Evolutionary conservation across 345 rosid species (phyloP), one percentile per base, ranked within the genome.

Genomic region (Brassica carinata): DNA sequence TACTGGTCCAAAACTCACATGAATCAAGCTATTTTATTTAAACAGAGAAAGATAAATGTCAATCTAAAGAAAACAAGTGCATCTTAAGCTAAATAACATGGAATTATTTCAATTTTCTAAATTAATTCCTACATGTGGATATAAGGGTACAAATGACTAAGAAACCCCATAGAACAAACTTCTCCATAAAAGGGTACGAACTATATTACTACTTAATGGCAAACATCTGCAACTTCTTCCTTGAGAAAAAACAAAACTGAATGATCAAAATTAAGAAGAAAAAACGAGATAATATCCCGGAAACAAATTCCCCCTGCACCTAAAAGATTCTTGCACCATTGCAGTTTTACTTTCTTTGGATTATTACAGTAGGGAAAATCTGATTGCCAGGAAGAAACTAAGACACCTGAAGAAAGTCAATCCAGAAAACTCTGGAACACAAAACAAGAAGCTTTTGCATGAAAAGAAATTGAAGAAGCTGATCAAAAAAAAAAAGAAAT

Each of bases 251-350:
- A 79, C 38, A 19, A 40, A 67, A 40, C 23, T 36, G 61, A 58
- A 38, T 64, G n/a, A 79, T 23, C 18, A 63, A 63, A 53, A 75
- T 31, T 33, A 72, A 45, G 70, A 67, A 43, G 38, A 33, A 33
- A 40, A 73, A 58, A 45, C 15, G 7, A 73, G 75, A 68, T 13
- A 38, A 18, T 51, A 53, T 27, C 34, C 71, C 30, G 38, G 65
- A 62, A 74, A 64, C 71, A 68, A 3, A 33, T 63, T 69, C 30
- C 71, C 59, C 51, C 38, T 59, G 78, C 61, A 78, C 71, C 81
- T 72, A 55, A 29, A 29, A 65, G 43, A 38, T 18, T 31, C 7
- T 19, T 18, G 66, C 40, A 67, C 14, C 68, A 30, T 17, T 48
- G 59, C 51, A 65, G 64, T 74, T 45, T 72, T 67, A 67, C 15